phyloP scores from a whole-genome alignment of 139 green algal species.

The Eudorina sp. region DNA sequence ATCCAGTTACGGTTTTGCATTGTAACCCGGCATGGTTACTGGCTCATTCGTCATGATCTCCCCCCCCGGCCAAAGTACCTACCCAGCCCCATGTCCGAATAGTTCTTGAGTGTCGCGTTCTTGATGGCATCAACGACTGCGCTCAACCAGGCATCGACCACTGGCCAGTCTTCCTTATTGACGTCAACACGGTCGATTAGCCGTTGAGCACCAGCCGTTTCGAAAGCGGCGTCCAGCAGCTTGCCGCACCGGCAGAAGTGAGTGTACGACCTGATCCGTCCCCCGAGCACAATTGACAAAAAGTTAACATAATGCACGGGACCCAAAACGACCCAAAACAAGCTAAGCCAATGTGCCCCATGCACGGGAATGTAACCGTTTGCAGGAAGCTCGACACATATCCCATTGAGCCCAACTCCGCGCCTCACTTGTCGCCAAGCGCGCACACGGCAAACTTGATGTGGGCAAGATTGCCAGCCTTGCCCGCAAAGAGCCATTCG shows the following conservation, averaged over 20 bases:
- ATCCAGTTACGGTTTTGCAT: no score
- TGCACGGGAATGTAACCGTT: no score
- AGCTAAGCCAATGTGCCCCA: no score
- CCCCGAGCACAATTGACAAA: no score
- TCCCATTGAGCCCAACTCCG: background rate
- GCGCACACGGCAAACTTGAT: conserved; percentile 82
- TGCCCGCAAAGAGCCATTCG: conserved; percentile 80
- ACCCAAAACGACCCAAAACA: no score
- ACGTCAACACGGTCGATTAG: conserved; percentile 74
- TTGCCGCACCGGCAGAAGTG: conserved; percentile 92
- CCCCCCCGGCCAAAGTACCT: no score
- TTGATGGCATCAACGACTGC: conserved; percentile 62
- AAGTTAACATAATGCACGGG: no score
- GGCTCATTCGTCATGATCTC: no score
- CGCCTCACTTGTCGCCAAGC: conserved; percentile 82
- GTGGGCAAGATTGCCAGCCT: conserved; percentile 58
- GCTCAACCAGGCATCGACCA: conserved; percentile 82
- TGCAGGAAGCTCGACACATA: no score
- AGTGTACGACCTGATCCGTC: conserved; percentile 85
- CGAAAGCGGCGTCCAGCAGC: conserved; percentile 76
- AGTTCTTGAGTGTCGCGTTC: conserved; percentile 64
- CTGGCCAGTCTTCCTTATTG: conserved; percentile 87
- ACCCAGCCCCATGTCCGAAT: conserved; percentile 63
- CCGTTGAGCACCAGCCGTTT: conserved; percentile 59
- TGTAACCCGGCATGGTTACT: no score